Percentiles rank a stretch among this genome's conserved stretches.
These are phyloP conservation scores for Fusarium ambrosium DNA, from an alignment of 2,329 filamentous ascomycete genomes.

Conservation along the genomic window DNA sequence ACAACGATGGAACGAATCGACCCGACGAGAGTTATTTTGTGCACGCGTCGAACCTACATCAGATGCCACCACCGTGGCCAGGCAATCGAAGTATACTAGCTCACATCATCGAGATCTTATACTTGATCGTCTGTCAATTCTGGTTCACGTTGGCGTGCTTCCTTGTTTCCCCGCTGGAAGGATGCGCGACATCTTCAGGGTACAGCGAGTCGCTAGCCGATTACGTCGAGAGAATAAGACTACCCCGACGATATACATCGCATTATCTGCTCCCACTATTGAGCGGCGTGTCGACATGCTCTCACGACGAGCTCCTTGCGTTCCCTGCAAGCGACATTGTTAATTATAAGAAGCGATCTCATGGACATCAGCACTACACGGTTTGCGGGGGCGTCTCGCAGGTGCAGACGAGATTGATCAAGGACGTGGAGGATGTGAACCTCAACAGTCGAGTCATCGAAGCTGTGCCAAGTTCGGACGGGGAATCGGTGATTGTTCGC, in stretches of 20 bases:
- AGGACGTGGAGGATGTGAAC: conserved; percentile 56
- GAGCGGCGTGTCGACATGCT: conserved; percentile 67
- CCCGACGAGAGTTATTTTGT: conserved; percentile 60
- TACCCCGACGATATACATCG: conserved; percentile 61
- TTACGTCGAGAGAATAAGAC: conserved; percentile 64
- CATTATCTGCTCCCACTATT: conserved; percentile 69
- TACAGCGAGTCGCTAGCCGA: conserved; percentile 60
- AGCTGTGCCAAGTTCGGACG: conserved; percentile 46
- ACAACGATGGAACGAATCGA: conserved; percentile 13
- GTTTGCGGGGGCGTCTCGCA: conserved; percentile 63
- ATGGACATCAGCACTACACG: conserved; percentile 64
- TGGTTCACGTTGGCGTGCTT: conserved; percentile 69
- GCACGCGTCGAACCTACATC: conserved; percentile 68
- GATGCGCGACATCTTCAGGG: not conserved
- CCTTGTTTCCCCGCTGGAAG: conserved; percentile 54
- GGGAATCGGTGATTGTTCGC: conserved; percentile 46
- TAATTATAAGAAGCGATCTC: conserved; percentile 62
- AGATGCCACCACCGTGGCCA: conserved; percentile 58
- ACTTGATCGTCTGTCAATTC: conserved; percentile 62
- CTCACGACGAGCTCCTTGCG: conserved; percentile 62
- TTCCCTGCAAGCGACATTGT: conserved; percentile 68
- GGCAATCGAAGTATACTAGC: conserved; percentile 52
- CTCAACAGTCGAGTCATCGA: conserved; percentile 56
- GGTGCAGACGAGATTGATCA: conserved; percentile 61
- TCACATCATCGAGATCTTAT: conserved; percentile 59